These are phyloP conservation scores for Vitis amurensis DNA, from an alignment of 164 flowering plant genomes.

Conservation along the genomic window DNA sequence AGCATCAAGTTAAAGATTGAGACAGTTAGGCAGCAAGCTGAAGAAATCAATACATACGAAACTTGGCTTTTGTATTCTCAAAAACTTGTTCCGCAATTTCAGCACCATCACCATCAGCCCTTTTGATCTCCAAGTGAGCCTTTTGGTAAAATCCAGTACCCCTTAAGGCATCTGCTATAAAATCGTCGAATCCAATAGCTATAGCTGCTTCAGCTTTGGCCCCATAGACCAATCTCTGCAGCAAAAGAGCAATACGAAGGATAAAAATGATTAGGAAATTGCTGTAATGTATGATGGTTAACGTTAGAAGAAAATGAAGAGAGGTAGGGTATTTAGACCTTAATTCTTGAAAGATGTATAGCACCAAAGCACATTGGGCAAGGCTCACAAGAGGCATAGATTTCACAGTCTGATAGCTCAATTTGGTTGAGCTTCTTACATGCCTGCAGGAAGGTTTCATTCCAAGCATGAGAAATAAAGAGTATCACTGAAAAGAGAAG, in stretches of 20 bases:
- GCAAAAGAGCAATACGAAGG: neutral
- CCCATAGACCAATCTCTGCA: conserved; percentile 93
- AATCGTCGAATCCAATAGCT: conserved; percentile 93
- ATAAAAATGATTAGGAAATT: neutral
- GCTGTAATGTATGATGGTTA: neutral
- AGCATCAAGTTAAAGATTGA: neutral
- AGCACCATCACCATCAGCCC: conserved; percentile 82
- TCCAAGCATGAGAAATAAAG: conserved; percentile 1
- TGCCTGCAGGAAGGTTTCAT: conserved; percentile 46
- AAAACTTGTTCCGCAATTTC: conserved; percentile 91
- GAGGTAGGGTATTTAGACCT: conserved; percentile 39
- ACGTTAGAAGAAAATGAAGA: neutral
- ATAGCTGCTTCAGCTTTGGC: conserved; percentile 98
- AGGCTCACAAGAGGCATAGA: conserved; percentile 94
- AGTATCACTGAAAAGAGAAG: neutral
- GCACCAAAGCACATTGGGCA: conserved; percentile 99
- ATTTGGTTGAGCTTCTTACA: conserved; percentile 81
- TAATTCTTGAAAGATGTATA: conserved; percentile 88
- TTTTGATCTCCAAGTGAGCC: conserved; percentile 81
- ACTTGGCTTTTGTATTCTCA: conserved; percentile 86
- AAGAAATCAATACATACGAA: conserved; percentile 56
- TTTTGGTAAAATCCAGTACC: conserved; percentile 91
- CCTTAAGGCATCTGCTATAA: conserved; percentile 95
- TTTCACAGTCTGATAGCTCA: conserved; percentile 91
- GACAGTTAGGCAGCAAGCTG: neutral